Base-by-base conservation (phyloP, 306 rosid species). In the Vigna angularis region DNA sequence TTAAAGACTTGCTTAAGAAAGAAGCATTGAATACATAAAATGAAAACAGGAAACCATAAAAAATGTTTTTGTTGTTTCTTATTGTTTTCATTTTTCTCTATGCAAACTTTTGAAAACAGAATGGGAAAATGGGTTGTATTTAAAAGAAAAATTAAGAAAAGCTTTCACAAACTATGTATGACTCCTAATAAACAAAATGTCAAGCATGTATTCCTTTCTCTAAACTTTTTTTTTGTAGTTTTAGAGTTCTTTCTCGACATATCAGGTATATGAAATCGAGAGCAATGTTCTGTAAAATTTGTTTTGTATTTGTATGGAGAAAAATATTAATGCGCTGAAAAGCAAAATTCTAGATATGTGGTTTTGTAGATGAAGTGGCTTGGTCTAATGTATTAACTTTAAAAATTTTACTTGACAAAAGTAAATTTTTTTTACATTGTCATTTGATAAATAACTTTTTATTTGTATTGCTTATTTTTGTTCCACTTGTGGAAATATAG, bases 221-320 rank as follows among this genome's bases (percentile, higher is more conserved):
- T 8, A 67, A 32, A 17, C 24, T 38, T 32, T 32, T 11, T 51
- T 48, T 47, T 66, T 57, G 62, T 7, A 48, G 13, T 26, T 79
- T 70, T 22, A 40, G 76, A 22, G 4, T 49, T 62, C 47, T 56
- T 80, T 56, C 34, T 10, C 63, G 47, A 64, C 38, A 55, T 40
- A 30, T 17, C 48, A 52, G 44, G 76, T 49, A 48, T 48, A 26
- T 28, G 56, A 51, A 70, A 36, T 36, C 8, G 18, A 74, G 72
- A 30, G 12, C 18, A 78, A 28, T 63, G 28, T 15, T 18, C 57
- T 73, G 77, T 78, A 51, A 73, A 49, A 59, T 78, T 68, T 18
- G 16, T 51, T 68, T 1, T 16, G 6, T 26, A 52, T 40, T 76
- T 74, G 49, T 74, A 34, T 10, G 12, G 15, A 47, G 58, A 44